Evolutionary conservation across 1,284 basidiomycete genomes (phyloP), one percentile per base, ranked within the genome.

Genomic region (Irpex lacteus): DNA sequence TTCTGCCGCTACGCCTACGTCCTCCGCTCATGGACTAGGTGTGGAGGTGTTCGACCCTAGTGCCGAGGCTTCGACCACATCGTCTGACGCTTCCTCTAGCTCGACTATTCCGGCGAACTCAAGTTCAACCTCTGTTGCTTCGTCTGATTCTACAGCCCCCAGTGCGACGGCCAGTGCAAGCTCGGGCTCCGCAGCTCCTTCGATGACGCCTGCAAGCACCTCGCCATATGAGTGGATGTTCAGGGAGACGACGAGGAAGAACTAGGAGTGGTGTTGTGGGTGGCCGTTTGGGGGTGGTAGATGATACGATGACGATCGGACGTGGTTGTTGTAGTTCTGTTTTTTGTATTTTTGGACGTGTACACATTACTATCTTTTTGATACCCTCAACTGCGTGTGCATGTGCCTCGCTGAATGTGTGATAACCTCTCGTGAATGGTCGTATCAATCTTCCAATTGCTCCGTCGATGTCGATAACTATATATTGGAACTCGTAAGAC

Each of bases 211-310:
- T 11, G 71, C 76, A 36, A 77, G 71, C 67, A 79, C 77, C 13
- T 76, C 69, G 59, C 80, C 77, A 1, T 81, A 81, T 66, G 72
- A 74, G 68, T 82, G 78, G 79, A 75, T 73, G 73, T 82, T 82
- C 72, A 74, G 66, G 66, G 60, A 69, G 65, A 60, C 66, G 47
- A 53, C 40, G 9, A 44, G 19, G 47, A 56, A 57, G 59, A 15
- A 37, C 19, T 13, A 34, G 19, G 50, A 47, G 11, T 5, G n/a
- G 40, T 11, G n/a, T 11, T 47, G 11, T 47, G 40, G 40, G 11
- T 47, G n/a, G 40, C 13, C 5, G 40, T 47, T 47, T 47, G 40
- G 40, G 40, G 15, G 11, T 47, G 40, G n/a, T n/a, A 47, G 40
- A 47, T 13, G 40, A 47, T 47, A 3, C 40, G 40, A 47, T n/a